Evolutionary conservation across 176 grass and related monocot species (phyloP).

Genomic region (Melocanna baccifera): DNA sequence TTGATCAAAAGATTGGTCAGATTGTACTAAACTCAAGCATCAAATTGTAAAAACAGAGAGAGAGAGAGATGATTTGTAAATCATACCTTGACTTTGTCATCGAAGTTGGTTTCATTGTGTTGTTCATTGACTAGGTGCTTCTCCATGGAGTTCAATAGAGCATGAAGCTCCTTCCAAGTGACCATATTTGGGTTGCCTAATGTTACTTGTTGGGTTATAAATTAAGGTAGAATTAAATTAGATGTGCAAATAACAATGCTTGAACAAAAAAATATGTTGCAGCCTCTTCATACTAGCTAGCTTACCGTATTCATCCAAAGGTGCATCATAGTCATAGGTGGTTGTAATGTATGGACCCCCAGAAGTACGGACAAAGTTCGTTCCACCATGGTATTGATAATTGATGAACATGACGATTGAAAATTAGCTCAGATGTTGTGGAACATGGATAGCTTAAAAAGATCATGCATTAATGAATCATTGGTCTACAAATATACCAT

Average conservation of each 20-base stretch:
- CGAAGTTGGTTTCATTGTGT: constrained; percentile 9
- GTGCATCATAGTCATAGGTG: constrained; percentile 68
- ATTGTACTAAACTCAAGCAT: background rate
- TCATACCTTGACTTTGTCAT: constrained; percentile 22
- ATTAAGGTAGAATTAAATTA: background rate
- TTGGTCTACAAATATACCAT: constrained; percentile 33
- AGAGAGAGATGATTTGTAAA: background rate
- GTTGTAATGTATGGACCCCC: constrained; percentile 65
- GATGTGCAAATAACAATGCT: background rate
- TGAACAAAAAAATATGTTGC: background rate
- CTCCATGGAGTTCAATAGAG: constrained; percentile 53
- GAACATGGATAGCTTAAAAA: no score
- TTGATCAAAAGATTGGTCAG: background rate
- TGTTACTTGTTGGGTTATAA: background rate
- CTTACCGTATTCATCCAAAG: constrained; percentile 69
- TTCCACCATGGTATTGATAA: constrained; percentile 64
- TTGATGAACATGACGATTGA: constrained; percentile 4
- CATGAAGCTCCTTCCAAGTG: constrained; percentile 82
- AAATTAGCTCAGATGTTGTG: background rate
- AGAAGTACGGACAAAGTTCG: constrained; percentile 50
- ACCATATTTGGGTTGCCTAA: constrained; percentile 74
- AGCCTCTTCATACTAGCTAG: background rate
- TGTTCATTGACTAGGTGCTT: constrained; percentile 50
- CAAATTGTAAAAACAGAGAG: background rate
- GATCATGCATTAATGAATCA: background rate